Base-by-base conservation (phyloP, 441 rosid genomes). In the Croton laevigatus region DNA sequence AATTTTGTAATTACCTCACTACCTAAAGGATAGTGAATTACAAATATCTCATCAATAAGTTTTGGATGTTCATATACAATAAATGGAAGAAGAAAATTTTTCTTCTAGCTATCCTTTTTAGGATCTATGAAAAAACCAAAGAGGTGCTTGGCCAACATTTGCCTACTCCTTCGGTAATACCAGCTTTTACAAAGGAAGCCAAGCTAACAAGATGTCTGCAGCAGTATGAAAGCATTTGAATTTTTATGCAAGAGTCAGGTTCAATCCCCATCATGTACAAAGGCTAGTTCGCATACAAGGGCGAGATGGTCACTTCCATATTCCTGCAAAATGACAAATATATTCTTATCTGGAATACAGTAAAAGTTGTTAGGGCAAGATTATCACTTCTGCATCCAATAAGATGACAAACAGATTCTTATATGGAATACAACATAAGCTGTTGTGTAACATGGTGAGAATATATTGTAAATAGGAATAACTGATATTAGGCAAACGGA, bases 271-370 rank as follows among this genome's bases (percentile, higher is more conserved):
- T 80, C 76, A 55, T 80, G 81, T 53, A 76, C 75, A 75, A 91
- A 91, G 57, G 89, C 96, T 70, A 95, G 83, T 79, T 92, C 99
- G 42, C 97, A 92, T 54, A 82, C 98, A 65, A 95, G 88, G 62
- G 98, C 96, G 59, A 95, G 99, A 81, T 95, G 99, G 78, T 95
- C 96, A 40, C 98, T 95, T 74, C 98, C 98, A 91, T 91, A 95
- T 73, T 81, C 88, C 99, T 95, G 87, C 86, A 76, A 66, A 67
- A 62, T 63, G 44, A 68, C 38, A 54, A 32, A 75, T 68, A 68
- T 69, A 60, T 54, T 66, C 62, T 3, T 52, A 32, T 49, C 36
- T 6, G 17, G 8, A 59, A 17, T 40, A 1, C n/a, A 62, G 22
- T 1, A 12, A 40, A 40, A 52, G 20, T 27, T 27, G 32, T 27